Base-by-base conservation (phyloP, 176 grass and related monocot species). In the Musa troglodytarum region DNA sequence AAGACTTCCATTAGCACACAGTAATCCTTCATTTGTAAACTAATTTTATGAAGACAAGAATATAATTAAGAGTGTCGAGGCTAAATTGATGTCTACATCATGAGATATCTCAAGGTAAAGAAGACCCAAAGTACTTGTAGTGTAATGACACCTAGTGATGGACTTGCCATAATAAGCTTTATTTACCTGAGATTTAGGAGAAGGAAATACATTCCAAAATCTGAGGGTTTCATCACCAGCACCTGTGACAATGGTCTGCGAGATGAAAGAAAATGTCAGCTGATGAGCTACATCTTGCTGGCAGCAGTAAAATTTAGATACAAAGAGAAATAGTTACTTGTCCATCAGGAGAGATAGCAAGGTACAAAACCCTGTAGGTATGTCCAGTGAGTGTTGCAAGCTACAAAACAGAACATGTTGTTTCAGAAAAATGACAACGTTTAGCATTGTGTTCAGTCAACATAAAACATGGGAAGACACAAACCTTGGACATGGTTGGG, bases 181-280 rank as follows among this genome's bases (percentile, higher is more conserved):
- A 51, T 25, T 71, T 79, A 95, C 96, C 96, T 92, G 91, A 65
- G 82, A 99, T 88, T 99, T 95, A n/a, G 34, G 34, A 43, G 86
- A 95, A 4, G 96, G 96, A 65, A 99, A 99, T 59, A 99, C 96
- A 9, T 99, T 99, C 96, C 96, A 99, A 76, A 99, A 95, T 23
- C 96, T 83, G 5, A 99, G 84, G 8, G 96, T 99, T 89, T 99
- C 96, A 8, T 99, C 96, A 65, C 96, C 96, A 28, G 96, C 96
- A 2, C 96, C 96, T 70, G 96, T 99, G 77, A 99, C 96, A 71
- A 99, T 95, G 57, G 88, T 99, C 96, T 99, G 86, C 1, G 53
- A 72, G 19, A 76, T 75, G 56, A 22, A 65, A 59, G 34, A 43
- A 53, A 58, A 13, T 51, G 11, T 59, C 15, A 28, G n/a, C 22